Conservation (phyloP, 225 moss, liverwort and hornwort species). For the Sphagnum contortum region DNA sequence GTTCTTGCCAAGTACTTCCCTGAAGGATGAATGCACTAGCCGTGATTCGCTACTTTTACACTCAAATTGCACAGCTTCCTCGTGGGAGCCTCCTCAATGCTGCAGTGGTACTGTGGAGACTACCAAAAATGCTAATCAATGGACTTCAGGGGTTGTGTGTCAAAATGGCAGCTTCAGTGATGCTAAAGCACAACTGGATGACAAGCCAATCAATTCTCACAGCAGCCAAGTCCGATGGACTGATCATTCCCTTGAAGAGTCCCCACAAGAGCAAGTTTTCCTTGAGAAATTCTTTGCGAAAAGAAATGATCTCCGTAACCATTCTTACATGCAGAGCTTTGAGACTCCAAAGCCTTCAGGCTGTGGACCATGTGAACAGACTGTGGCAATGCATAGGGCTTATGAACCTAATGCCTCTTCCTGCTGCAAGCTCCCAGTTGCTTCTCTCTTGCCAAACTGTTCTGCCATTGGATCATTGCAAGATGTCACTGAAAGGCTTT, state of each 20-base stretch:
- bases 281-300: slow-evolving; percentile 8
- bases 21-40: no score
- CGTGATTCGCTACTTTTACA: background rate
- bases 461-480: no score
- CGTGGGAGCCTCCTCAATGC: background rate
- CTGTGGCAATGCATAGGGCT: background rate
- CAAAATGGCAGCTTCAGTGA: slow-evolving; percentile 1
- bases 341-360: background rate
- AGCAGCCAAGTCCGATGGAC: slow-evolving; percentile 1
- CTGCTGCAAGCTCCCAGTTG: background rate
- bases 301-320: background rate
- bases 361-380: background rate
- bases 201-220: background rate
- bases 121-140: background rate
- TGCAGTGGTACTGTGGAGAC: background rate
- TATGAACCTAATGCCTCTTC: slow-evolving; percentile 2
- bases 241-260: background rate
- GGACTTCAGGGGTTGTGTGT: background rate
- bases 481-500: no score
- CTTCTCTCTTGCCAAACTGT: slow-evolving; percentile 1
- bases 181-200: no score
- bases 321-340: background rate
- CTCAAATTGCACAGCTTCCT: background rate
- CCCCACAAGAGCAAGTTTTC: slow-evolving; percentile 5
- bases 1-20: no score